A percentile compares a stretch with the other conserved stretches of the same genome.
phyloP scores from a whole-genome alignment of 23 red algal species.

The Chondrus crispus region DNA sequence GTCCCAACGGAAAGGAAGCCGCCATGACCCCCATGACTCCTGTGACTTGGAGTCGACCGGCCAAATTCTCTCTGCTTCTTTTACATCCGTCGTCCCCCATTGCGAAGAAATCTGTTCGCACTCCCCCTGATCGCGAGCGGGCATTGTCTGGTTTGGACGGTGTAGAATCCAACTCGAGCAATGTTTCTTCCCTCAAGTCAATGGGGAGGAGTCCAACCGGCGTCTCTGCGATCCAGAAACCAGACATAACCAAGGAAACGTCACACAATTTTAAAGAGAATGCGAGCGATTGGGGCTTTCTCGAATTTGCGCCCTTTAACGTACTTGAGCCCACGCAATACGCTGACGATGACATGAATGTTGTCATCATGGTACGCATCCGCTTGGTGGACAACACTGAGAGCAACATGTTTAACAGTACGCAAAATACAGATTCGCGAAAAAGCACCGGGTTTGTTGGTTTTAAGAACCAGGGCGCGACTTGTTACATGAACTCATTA shows the following conservation, averaged over 20 bases:
- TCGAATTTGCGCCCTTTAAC: constrained; percentile 75
- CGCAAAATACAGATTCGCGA: constrained; percentile 60
- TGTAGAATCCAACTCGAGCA: not conserved
- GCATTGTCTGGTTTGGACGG: not conserved
- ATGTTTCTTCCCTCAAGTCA: not conserved
- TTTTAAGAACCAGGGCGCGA: constrained; percentile 98
- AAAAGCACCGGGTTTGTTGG: constrained; percentile 96
- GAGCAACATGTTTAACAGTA: constrained; percentile 17
- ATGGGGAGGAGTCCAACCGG: not conserved
- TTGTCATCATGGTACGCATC: constrained; percentile 60
- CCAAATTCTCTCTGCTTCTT: constrained; percentile 59
- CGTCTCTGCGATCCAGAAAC: not conserved
- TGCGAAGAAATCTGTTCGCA: not conserved
- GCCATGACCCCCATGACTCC: not conserved
- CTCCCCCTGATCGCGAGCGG: not conserved
- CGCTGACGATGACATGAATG: constrained; percentile 34
- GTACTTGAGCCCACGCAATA: constrained; percentile 35
- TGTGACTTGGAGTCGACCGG: constrained; percentile 40
- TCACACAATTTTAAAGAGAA: constrained; percentile 78
- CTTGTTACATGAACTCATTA: constrained; percentile 99
- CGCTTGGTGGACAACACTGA: constrained; percentile 37
- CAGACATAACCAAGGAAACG: constrained; percentile 61
- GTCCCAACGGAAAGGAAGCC: not conserved
- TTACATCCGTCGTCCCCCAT: not conserved
- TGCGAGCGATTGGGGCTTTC: constrained; percentile 96